These are phyloP conservation scores for Backusella tarrabulga DNA, from an alignment of 192 early-diverging fungal genomes.

Conservation along the genomic window DNA sequence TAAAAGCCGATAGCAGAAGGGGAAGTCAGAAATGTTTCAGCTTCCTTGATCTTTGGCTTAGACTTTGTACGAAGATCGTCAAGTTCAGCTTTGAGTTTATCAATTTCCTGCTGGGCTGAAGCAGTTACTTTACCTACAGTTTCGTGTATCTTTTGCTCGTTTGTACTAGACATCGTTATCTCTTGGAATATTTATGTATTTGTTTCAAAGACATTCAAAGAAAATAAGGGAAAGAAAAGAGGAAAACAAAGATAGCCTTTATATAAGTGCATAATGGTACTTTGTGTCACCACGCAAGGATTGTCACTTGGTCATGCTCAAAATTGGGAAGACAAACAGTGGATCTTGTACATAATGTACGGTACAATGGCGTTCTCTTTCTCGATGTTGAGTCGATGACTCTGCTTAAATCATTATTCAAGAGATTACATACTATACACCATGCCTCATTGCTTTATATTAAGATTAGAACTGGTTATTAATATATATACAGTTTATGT, in stretches of 20 bases:
- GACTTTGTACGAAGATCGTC: slow-evolving; percentile 16
- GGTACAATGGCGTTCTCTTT: background rate
- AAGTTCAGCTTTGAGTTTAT: slow-evolving; percentile 17
- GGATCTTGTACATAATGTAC: no score
- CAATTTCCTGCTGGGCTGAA: slow-evolving; percentile 26
- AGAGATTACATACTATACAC: background rate
- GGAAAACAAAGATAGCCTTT: background rate
- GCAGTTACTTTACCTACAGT: slow-evolving; percentile 18
- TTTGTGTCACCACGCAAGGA: background rate
- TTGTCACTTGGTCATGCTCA: background rate
- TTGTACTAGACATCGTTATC: background rate
- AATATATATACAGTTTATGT: no score
- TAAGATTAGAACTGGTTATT: no score
- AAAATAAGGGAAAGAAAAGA: background rate
- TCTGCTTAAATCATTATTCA: background rate
- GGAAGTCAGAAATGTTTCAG: slow-evolving; percentile 25
- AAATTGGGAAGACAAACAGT: background rate
- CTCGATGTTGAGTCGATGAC: background rate
- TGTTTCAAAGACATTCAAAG: background rate
- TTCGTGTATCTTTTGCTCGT: slow-evolving; percentile 26
- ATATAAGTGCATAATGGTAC: background rate
- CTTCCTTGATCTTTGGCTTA: slow-evolving; percentile 23
- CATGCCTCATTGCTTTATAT: background rate
- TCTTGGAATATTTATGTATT: background rate
- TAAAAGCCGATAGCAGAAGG: slow-evolving; percentile 28